Conservation (phyloP, 1,284 basidiomycete genomes). For the Pseudozyma hubeiensis region DNA sequence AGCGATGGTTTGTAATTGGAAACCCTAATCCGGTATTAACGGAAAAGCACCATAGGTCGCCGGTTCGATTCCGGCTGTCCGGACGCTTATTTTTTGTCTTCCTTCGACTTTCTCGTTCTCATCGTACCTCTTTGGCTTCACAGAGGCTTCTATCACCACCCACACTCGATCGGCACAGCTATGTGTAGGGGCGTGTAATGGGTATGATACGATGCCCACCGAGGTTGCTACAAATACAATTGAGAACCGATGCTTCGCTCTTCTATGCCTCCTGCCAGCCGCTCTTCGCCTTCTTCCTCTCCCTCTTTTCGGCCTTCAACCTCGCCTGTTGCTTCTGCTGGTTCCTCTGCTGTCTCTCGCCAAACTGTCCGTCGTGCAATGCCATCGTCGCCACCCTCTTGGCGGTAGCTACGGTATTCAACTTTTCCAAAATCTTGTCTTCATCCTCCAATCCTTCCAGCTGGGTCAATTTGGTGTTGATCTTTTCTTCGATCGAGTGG, state of each 20-base stretch:
- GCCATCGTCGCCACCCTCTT: slow-evolving; percentile 91
- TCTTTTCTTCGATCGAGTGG: slow-evolving; percentile 84
- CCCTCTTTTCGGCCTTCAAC: slow-evolving; percentile 34
- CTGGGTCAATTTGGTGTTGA: slow-evolving; percentile 73
- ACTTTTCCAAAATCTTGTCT: slow-evolving; percentile 81
- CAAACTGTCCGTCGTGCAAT: slow-evolving; percentile 89
- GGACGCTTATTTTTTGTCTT: slow-evolving; percentile 39
- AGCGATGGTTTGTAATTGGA: slow-evolving; percentile 59
- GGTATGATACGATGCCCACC: background rate
- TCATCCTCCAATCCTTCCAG: slow-evolving; percentile 73
- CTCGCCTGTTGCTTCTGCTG: slow-evolving; percentile 73
- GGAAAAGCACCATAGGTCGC: slow-evolving; percentile 58
- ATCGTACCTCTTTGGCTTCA: background rate
- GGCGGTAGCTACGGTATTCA: slow-evolving; percentile 89
- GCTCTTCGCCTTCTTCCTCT: slow-evolving; percentile 13
- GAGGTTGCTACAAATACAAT: slow-evolving; percentile 20
- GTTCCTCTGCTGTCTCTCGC: slow-evolving; percentile 84
- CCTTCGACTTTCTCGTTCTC: background rate
- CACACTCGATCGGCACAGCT: too few species aligned
- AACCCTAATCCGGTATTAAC: slow-evolving; percentile 54
- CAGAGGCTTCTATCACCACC: too few species aligned
- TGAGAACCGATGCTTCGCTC: background rate
- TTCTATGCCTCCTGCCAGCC: background rate
- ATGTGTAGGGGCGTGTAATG: background rate
- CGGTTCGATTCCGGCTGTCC: slow-evolving; percentile 59